Percentiles rank a stretch among this genome's conserved stretches.
These are phyloP conservation scores for Myxozyma melibiosi DNA, from an alignment of 805 yeast genomes.

Conservation along the genomic window DNA sequence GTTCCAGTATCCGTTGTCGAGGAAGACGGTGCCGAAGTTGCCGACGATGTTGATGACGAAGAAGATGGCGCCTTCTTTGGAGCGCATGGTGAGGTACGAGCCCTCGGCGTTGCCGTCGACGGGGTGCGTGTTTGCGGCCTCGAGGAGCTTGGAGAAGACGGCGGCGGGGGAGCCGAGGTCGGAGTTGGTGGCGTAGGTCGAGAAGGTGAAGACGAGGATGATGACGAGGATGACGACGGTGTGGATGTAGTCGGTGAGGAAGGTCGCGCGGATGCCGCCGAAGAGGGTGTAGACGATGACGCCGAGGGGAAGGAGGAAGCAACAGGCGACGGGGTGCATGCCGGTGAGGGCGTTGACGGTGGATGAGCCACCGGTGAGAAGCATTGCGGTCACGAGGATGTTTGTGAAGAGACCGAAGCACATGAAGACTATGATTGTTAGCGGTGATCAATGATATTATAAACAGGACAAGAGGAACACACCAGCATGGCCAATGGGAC, in stretches of 20 bases:
- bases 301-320: conserved; percentile 80
- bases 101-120: conserved; percentile 81
- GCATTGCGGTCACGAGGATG: conserved; percentile 88
- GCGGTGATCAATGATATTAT: too few relatives aligned
- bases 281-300: conserved; percentile 72
- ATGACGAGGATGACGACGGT: conserved; percentile 79
- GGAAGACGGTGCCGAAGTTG: conserved; percentile 42
- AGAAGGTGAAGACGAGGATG: conserved; percentile 77
- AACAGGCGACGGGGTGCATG: conserved; percentile 76
- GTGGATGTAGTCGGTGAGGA: conserved; percentile 76
- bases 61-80: conserved; percentile 84
- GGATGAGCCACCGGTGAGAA: conserved; percentile 87
- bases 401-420: conserved; percentile 85
- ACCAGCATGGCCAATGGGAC: conserved; percentile 63
- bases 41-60: conserved; percentile 71
- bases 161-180: conserved; percentile 78
- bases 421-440: conserved; percentile 32
- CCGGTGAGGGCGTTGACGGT: conserved; percentile 81
- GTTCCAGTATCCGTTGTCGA: conserved; percentile 45
- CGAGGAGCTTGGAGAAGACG: conserved; percentile 73
- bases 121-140: conserved; percentile 63
- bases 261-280: conserved; percentile 84
- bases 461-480: too few relatives aligned
- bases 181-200: conserved; percentile 70
- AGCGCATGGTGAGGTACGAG: conserved; percentile 83